Evolutionary conservation across 2,329 filamentous ascomycete genomes (phyloP).

Genomic region (Proliferodiscus dingleyae): DNA sequence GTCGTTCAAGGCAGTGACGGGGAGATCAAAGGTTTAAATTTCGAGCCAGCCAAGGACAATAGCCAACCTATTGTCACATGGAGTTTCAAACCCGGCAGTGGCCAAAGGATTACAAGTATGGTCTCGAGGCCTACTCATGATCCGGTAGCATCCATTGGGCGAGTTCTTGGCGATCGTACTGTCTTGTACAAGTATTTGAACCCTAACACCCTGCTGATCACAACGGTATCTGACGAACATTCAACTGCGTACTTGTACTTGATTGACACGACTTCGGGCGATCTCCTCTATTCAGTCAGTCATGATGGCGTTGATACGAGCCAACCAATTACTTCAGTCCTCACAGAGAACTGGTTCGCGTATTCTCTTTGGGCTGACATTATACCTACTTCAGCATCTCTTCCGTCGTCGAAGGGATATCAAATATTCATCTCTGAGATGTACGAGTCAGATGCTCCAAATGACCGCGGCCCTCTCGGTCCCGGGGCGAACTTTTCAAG

Average conservation of each 20-base stretch:
- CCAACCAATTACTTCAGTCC: conserved; percentile 68
- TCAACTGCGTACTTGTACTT: conserved; percentile 68
- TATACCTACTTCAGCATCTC: conserved; percentile 51
- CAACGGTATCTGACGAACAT: conserved; percentile 55
- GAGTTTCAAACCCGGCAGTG: conserved; percentile 64
- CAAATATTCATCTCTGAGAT: conserved; percentile 83
- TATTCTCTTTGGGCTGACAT: conserved; percentile 72
- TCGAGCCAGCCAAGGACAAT: conserved; percentile 39
- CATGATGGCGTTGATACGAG: conserved; percentile 69
- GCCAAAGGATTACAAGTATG: conserved; percentile 64
- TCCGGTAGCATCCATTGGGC: conserved; percentile 89
- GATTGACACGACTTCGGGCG: conserved; percentile 80
- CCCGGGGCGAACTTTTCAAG: conserved; percentile 70
- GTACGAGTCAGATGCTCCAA: conserved; percentile 77
- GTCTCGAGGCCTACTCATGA: conserved; percentile 70
- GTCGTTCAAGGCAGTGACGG: conserved; percentile 47
- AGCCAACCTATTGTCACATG: conserved; percentile 53
- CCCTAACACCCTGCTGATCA: conserved; percentile 75
- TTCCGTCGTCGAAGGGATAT: conserved; percentile 69
- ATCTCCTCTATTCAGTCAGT: conserved; percentile 65
- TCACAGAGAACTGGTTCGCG: conserved; percentile 93
- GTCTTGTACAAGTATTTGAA: conserved; percentile 98
- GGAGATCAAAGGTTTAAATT: conserved; percentile 51
- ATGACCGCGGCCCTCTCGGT: conserved; percentile 78
- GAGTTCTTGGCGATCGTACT: conserved; percentile 84